A percentile compares a stretch with the other conserved stretches of the same genome.
These are phyloP conservation scores for Fomitopsis pinicola DNA, from an alignment of 1,284 basidiomycete species.

Conservation along the genomic window DNA sequence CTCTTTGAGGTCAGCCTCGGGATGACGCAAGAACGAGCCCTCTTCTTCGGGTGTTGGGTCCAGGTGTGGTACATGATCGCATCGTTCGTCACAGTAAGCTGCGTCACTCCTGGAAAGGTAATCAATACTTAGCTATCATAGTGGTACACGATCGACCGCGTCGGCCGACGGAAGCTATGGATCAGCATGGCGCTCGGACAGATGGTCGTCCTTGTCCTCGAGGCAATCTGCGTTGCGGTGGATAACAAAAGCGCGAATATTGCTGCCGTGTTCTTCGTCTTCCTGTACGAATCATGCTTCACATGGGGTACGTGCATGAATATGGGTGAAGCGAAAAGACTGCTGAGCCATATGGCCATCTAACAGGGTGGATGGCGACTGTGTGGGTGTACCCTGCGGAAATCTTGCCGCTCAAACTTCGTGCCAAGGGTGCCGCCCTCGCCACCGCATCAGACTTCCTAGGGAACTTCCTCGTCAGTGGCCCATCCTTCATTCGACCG, in stretches of 20 bases:
- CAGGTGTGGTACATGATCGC: constrained; percentile 20
- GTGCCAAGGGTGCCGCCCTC: constrained; percentile 11
- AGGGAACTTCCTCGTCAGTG: constrained; percentile 9
- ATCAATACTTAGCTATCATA: neutral
- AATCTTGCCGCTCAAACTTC: constrained; percentile 9
- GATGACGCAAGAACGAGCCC: constrained; percentile 7
- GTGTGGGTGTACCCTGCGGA: constrained; percentile 12
- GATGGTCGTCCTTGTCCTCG: constrained; percentile 6
- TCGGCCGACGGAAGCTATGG: constrained; percentile 9
- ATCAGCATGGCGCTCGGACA: constrained; percentile 9
- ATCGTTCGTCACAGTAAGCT: constrained; percentile 14
- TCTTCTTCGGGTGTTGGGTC: constrained; percentile 11
- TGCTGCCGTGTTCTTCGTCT: constrained; percentile 10
- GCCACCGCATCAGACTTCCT: constrained; percentile 8
- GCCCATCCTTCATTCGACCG: too few relatives aligned
- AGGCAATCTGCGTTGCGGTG: constrained; percentile 7
- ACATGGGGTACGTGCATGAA: constrained; percentile 7
- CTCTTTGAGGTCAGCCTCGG: constrained; percentile 9
- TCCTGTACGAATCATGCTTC: constrained; percentile 9
- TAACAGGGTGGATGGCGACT: constrained; percentile 11
- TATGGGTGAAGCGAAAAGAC: neutral
- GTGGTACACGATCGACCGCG: constrained; percentile 12
- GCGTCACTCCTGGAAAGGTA: too few relatives aligned
- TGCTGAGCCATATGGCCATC: neutral
- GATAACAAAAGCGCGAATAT: constrained; percentile 3